Evolutionary conservation across 2,329 filamentous ascomycete genomes (phyloP), one percentile per base, ranked within the genome.

Genomic region (Lasiodiplodia gonubiensis): DNA sequence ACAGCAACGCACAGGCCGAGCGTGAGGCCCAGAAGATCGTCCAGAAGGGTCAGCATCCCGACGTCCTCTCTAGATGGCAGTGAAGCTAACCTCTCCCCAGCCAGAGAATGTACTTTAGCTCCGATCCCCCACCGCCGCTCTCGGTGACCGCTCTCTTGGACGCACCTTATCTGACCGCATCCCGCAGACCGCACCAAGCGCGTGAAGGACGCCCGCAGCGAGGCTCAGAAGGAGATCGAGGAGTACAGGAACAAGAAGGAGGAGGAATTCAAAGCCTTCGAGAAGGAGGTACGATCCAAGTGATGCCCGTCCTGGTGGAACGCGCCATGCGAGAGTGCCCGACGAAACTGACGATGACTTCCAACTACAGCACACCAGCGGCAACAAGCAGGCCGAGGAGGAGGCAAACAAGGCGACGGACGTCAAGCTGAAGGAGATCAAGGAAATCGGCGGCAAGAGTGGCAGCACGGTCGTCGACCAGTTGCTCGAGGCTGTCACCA

Each of bases 21-120:
- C 91, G 93, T 82, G 94, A 98, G 82, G 95, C 95, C 70, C 94
- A 97, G 83, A 97, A 97, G 88, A 99, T 99, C 80, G 94, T 99
- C 68, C 94, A 98, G 82, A 93, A 95, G 88, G 92, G 94, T 96
- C 80, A 69, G 84, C 79, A 46, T 14, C 5, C 1, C 1, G 2
- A 8, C 4, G 4, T 18, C 35, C 30, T 14, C 48, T 30, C 5
- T 27, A 37, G 48, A n/a, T 4, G 0, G 2, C 21, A 11, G 33
- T 25, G 18, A 55, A 23, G 67, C 67, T 68, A 61, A 68, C 52
- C 27, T 21, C 3, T 25, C 2, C 11, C 14, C 65, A 96, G 92
- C 93, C 76, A 88, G 93, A 88, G 93, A 97, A 88, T 97, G 93
- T 97, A 88, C 49, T n/a, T 30, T 53, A 33, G 25, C 65, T 61